A percentile compares a stretch with the other conserved stretches of the same genome.
phyloP scores from a whole-genome alignment of 1,139 yeast species.

The Nakaseomyces uthaithaninus region DNA sequence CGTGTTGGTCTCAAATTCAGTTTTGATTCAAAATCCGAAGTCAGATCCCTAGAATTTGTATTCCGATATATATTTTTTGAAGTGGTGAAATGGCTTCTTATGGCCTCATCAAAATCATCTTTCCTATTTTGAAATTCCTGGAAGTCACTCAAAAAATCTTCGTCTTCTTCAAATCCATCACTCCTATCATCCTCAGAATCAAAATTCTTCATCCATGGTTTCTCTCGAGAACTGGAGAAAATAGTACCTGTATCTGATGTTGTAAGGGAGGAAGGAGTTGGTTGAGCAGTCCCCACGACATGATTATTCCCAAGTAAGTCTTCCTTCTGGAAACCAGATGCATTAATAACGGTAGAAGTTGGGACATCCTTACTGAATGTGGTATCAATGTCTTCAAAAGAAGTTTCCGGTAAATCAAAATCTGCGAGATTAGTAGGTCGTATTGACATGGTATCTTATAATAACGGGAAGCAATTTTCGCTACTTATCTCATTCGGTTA shows the following conservation, averaged over 20 bases:
- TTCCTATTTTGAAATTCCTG: constrained; percentile 25
- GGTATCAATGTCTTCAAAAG: constrained; percentile 30
- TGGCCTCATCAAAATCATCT: constrained; percentile 24
- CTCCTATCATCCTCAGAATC: constrained; percentile 16
- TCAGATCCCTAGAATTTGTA: constrained; percentile 7
- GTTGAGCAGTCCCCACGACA: constrained; percentile 7
- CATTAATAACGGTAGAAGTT: constrained; percentile 5
- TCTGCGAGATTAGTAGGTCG: constrained; percentile 19
- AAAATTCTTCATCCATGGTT: constrained; percentile 5
- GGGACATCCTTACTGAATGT: constrained; percentile 18
- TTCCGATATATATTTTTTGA: constrained; percentile 9
- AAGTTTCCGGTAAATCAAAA: constrained; percentile 24
- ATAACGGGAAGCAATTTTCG: too few relatives aligned
- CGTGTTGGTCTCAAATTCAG: constrained; percentile 11
- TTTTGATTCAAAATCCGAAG: constrained; percentile 13
- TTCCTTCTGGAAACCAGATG: constrained; percentile 8
- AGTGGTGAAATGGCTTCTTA: constrained; percentile 17
- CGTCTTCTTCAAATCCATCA: constrained; percentile 19
- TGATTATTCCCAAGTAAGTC: constrained; percentile 7
- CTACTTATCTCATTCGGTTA: too few relatives aligned
- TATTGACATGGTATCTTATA: constrained; percentile 15
- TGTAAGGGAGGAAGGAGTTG: constrained; percentile 25
- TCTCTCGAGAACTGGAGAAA: constrained; percentile 18
- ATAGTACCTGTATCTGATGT: constrained; percentile 28
- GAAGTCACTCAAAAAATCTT: constrained; percentile 26